These are phyloP conservation scores for Avena sativa DNA, from an alignment of 176 grass and related monocot genomes.

Conservation along the genomic window DNA sequence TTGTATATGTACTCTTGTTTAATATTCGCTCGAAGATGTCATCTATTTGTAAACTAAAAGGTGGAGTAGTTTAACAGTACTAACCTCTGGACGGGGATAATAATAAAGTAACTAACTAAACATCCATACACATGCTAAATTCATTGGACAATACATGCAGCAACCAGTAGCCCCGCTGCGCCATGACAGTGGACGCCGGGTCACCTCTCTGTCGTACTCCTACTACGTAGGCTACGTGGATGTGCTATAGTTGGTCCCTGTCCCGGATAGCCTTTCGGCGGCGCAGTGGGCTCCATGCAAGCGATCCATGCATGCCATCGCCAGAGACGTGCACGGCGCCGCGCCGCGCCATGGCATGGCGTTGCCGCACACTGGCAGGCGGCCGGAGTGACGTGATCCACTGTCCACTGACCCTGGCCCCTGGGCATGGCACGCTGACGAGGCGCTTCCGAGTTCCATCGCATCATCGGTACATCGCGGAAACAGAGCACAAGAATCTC, in stretches of 20 bases:
- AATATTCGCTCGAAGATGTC: no score
- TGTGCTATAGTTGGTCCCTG: background rate
- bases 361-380: background rate
- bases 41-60: no score
- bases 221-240: background rate
- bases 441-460: background rate
- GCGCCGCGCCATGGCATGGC: background rate
- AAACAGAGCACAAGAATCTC: background rate
- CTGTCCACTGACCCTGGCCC: background rate
- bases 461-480: background rate
- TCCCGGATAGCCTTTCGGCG: conserved; percentile 38
- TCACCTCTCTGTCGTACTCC: conserved; percentile 10
- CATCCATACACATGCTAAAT: background rate
- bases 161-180: background rate
- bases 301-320: background rate
- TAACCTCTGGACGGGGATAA: no score
- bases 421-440: background rate
- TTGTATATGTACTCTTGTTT: no score
- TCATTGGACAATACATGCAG: background rate
- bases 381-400: background rate
- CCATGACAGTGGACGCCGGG: background rate
- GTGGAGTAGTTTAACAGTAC: no score
- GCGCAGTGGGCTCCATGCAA: background rate
- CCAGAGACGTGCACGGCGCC: conserved; percentile 36
- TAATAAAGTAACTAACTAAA: background rate